Evolutionary conservation across 2,329 filamentous ascomycete species (phyloP).

Genomic region (Fusarium veterinarium): DNA sequence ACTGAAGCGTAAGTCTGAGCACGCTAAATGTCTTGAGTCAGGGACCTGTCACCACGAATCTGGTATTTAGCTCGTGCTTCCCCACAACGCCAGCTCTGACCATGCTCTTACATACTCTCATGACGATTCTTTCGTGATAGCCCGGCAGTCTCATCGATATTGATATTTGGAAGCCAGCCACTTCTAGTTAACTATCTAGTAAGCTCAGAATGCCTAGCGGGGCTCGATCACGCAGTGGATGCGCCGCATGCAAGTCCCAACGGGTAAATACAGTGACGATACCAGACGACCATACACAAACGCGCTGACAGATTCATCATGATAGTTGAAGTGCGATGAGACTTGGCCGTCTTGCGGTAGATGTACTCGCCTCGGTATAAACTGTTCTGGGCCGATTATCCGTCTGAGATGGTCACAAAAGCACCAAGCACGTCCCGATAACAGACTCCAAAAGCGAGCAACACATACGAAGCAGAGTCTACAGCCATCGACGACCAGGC

Average conservation of each 20-base stretch:
- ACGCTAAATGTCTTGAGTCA: not conserved
- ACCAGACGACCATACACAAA: accelerated
- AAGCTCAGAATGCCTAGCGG: not conserved
- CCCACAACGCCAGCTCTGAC: not conserved
- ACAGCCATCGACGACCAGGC: accelerated
- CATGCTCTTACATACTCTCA: not conserved
- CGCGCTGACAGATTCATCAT: not conserved
- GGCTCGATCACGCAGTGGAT: not conserved
- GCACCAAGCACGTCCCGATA: not conserved
- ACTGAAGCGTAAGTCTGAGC: not conserved
- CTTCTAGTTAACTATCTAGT: accelerated
- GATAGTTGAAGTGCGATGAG: not conserved
- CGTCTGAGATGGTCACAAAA: not conserved
- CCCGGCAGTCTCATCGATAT: accelerated
- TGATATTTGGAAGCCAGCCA: accelerated
- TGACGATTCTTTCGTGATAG: accelerated
- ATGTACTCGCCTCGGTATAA: not conserved
- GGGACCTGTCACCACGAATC: not conserved
- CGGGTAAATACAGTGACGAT: not conserved
- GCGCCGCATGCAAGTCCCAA: not conserved
- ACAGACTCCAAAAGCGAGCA: accelerated
- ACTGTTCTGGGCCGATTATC: not conserved
- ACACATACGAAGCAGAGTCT: not conserved
- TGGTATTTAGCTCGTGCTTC: not conserved
- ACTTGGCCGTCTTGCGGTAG: not conserved